Percentiles rank a stretch among this genome's conserved stretches.
phyloP scores from a whole-genome alignment of 169 alveolate species.

The Eimeria sp. region DNA sequence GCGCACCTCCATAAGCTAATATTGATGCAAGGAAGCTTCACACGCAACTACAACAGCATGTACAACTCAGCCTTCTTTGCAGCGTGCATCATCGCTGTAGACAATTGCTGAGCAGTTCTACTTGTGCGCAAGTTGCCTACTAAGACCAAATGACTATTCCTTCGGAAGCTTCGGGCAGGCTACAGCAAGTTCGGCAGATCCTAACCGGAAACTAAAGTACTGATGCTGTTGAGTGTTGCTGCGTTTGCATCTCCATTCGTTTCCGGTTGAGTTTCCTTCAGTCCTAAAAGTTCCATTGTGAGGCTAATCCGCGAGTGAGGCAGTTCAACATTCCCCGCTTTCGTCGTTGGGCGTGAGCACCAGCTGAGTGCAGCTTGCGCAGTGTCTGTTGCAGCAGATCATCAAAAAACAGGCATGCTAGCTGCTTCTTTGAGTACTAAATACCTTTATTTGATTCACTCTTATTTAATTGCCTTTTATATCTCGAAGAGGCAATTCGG shows the following conservation, averaged over 20 bases:
- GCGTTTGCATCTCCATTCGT: neutral
- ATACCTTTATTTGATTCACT: neutral
- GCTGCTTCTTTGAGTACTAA: slow-evolving; percentile 20
- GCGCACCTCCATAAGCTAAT: no score
- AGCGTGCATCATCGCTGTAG: no score
- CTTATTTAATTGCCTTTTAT: neutral
- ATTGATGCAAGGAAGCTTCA: no score
- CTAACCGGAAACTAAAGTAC: no score
- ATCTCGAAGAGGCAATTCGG: neutral
- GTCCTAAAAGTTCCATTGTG: neutral
- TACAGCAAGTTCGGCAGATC: no score
- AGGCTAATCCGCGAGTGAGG: neutral
- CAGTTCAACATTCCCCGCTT: neutral
- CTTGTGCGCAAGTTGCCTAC: no score
- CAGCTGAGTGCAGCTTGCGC: neutral
- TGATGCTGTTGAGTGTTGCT: neutral
- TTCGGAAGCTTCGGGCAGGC: no score
- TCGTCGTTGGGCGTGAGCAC: neutral
- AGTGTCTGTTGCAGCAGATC: slow-evolving; percentile 29
- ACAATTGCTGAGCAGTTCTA: no score
- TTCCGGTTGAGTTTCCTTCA: neutral
- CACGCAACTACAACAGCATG: no score
- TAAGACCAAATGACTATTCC: no score
- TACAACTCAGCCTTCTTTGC: no score
- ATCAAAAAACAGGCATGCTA: neutral